Evolutionary conservation across 2,329 filamentous ascomycete genomes (phyloP).

Genomic region (Daldinia sp.): DNA sequence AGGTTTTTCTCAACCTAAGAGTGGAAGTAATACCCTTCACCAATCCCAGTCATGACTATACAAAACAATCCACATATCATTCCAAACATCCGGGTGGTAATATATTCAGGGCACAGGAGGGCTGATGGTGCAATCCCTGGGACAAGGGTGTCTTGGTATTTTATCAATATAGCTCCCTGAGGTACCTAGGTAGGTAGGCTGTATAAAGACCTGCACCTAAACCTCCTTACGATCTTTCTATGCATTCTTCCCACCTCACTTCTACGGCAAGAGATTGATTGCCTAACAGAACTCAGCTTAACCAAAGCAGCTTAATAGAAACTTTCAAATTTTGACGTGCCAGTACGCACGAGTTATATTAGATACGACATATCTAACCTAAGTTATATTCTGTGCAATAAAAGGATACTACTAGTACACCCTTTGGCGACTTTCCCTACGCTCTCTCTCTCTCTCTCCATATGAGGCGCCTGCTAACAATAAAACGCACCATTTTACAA

Average conservation of each 20-base stretch:
- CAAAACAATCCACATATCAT: not conserved
- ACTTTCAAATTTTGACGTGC: not conserved
- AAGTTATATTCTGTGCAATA: not conserved
- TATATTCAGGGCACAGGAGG: not conserved
- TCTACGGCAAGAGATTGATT: not conserved
- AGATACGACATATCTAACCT: not conserved
- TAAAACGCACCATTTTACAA: not conserved
- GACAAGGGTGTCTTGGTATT: not conserved
- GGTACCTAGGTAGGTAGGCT: too few relatives aligned
- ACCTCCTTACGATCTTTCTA: not conserved
- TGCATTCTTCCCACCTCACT: not conserved
- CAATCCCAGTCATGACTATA: not conserved
- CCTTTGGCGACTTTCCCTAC: not conserved
- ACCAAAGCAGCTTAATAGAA: not conserved
- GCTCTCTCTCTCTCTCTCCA: not conserved
- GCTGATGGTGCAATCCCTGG: not conserved
- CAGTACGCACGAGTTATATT: not conserved
- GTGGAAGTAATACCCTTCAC: not conserved
- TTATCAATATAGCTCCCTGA: not conserved
- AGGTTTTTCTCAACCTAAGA: not conserved
- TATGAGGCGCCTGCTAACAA: not conserved
- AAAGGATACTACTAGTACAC: slow-evolving; percentile 2
- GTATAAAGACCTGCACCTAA: not conserved
- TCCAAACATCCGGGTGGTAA: not conserved
- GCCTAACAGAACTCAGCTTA: not conserved